Evolutionary conservation across 768 basidiomycete genomes (phyloP).

Genomic region (Rhodosporidiobolus odoratus): DNA sequence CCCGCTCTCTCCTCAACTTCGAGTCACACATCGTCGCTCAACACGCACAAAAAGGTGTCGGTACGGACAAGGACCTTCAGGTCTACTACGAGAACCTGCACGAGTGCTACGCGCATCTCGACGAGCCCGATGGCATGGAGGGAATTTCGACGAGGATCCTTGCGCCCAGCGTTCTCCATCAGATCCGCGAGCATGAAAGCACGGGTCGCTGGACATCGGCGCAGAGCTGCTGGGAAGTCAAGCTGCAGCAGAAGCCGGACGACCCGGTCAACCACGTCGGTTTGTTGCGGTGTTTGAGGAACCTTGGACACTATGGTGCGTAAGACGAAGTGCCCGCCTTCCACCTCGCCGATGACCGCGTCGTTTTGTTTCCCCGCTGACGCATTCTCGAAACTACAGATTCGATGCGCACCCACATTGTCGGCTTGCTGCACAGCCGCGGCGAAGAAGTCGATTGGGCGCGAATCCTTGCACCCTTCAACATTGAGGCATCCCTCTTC

Average conservation of each 20-base stretch:
- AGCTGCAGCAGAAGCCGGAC: slow-evolving; percentile 81
- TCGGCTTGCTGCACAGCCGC: slow-evolving; percentile 63
- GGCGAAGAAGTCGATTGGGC: slow-evolving; percentile 78
- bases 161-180: slow-evolving; percentile 84
- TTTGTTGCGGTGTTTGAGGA: slow-evolving; percentile 79
- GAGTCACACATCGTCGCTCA: slow-evolving; percentile 70
- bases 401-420: slow-evolving; percentile 87
- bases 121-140: slow-evolving; percentile 99
- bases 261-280: slow-evolving; percentile 85
- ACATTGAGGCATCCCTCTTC: slow-evolving; percentile 93
- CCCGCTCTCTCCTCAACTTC: slow-evolving; percentile 88
- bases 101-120: slow-evolving; percentile 89
- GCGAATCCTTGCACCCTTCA: slow-evolving; percentile 66
- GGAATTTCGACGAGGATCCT: slow-evolving; percentile 84
- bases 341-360: too few relatives aligned
- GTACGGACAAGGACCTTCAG: slow-evolving; percentile 54
- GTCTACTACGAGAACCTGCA: slow-evolving; percentile 82
- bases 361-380: too few relatives aligned
- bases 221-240: slow-evolving; percentile 98
- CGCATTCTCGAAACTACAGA: slow-evolving; percentile 55
- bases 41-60: slow-evolving; percentile 34
- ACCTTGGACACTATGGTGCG: slow-evolving; percentile 94
- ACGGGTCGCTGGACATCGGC: slow-evolving; percentile 96
- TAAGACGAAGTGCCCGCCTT: too few relatives aligned
- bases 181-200: slow-evolving; percentile 95